A percentile compares a stretch with the other conserved stretches of the same genome.
phyloP scores from a whole-genome alignment of 1,284 basidiomycete species.

The Tilletia indica region DNA sequence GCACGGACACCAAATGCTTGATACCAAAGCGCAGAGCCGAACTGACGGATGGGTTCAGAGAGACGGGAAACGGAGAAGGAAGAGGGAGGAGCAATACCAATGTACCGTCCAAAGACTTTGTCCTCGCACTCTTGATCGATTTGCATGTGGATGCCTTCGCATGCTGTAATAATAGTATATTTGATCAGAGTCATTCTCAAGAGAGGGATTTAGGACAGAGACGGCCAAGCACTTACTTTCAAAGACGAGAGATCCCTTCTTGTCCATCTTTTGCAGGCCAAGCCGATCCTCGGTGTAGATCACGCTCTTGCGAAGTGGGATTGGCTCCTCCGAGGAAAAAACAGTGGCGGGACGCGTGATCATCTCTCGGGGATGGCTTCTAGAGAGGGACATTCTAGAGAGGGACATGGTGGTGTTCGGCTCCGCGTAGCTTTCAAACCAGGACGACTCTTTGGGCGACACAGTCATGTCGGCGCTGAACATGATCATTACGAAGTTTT shows the following conservation, averaged over 20 bases:
- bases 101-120: constrained; percentile 46
- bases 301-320: constrained; percentile 72
- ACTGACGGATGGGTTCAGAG: background rate
- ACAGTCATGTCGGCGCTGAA: constrained; percentile 51
- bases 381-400: background rate
- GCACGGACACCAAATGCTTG: constrained; percentile 5
- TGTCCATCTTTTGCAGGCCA: constrained; percentile 74
- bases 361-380: background rate
- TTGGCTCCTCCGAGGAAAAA: constrained; percentile 37
- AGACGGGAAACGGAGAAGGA: background rate
- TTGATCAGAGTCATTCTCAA: background rate
- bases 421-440: constrained; percentile 48
- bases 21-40: background rate
- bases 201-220: background rate
- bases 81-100: constrained; percentile 36
- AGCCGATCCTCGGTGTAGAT: constrained; percentile 86
- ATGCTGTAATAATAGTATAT: constrained; percentile 22
- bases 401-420: constrained; percentile 26
- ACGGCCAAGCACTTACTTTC: constrained; percentile 22
- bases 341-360: constrained; percentile 52
- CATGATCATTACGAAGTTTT: constrained; percentile 55
- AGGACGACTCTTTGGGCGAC: constrained; percentile 46
- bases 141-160: constrained; percentile 50
- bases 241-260: constrained; percentile 61
- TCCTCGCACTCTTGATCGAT: constrained; percentile 48